Base-by-base conservation (phyloP, 306 rosid species). In the Fragaria ananassa region DNA sequence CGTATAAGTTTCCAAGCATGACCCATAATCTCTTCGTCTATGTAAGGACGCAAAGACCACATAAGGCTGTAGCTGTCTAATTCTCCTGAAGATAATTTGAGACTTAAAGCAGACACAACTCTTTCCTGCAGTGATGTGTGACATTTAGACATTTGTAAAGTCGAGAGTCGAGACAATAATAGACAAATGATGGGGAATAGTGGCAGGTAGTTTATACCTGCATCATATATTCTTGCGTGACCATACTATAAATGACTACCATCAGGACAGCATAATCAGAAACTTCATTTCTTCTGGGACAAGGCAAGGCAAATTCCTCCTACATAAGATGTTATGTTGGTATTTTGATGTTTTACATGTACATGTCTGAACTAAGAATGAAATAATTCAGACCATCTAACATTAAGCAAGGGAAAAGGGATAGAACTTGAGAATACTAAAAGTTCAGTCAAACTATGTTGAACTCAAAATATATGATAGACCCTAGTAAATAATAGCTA, bases 31-130 rank as follows among this genome's bases (percentile, higher is more conserved):
- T 86, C 89, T 29, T 89, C 89, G 18, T 87, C 68, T 34, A 87
- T 50, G 57, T 72, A 87, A 10, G 88, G 93, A 5, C 81, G 93
- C 82, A 92, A 78, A 23, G 93, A 87, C 98, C 97, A 91, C 97
- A 94, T 87, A 15, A 84, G 80, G 84, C 89, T 75, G 87, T 87
- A 94, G 80, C 87, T 83, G 78, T 81, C 91, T n/a, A 94, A 70
- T 67, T 91, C 96, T 72, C 86, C 91, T 1, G 91, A 78, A 14
- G 91, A 64, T 50, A 86, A 68, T 76, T 86, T 85, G 74, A 74
- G 85, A 81, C 83, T 88, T 61, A 90, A 75, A 44, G 89, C 88
- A 58, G 83, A 88, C 70, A 93, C 80, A 10, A 91, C 88, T 83
- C 79, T 88, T 81, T 87, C 93, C 98, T 93, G 85, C 73, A 87